Percentiles rank a stretch among this genome's conserved stretches.
Conservation (phyloP, 352 stramenopile genomes). For the Globisporangium cederbergense region DNA sequence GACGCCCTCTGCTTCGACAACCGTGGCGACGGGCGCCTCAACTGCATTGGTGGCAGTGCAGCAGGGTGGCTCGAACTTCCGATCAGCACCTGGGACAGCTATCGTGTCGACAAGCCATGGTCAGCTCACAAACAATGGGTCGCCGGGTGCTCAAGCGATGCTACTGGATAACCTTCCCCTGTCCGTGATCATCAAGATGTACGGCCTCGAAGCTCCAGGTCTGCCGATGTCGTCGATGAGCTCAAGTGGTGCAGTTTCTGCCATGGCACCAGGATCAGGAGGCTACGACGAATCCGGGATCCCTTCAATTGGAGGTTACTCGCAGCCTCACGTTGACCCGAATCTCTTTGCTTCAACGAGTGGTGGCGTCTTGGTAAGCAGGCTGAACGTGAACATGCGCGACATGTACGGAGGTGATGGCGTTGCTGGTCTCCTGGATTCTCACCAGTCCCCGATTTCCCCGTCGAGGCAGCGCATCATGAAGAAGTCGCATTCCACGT, state of each 20-base stretch:
- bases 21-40: constrained; percentile 19
- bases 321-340: constrained; percentile 33
- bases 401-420: constrained; percentile 76
- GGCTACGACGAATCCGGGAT: constrained; percentile 16
- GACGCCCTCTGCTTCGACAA: constrained; percentile 9
- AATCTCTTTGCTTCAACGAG: constrained; percentile 60
- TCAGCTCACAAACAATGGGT: constrained; percentile 10
- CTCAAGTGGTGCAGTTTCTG: background rate
- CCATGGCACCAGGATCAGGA: constrained; percentile 3
- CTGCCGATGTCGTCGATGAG: constrained; percentile 43
- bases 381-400: constrained; percentile 77
- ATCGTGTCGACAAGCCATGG: constrained; percentile 19
- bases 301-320: constrained; percentile 2
- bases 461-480: constrained; percentile 53
- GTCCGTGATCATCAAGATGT: constrained; percentile 79
- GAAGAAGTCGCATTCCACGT: constrained; percentile 62
- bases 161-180: constrained; percentile 75
- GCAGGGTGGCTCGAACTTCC: constrained; percentile 21
- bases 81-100: constrained; percentile 16
- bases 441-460: constrained; percentile 46
- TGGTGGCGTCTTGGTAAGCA: constrained; percentile 66
- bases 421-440: constrained; percentile 52
- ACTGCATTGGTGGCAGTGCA: constrained; percentile 40
- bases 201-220: constrained; percentile 72
- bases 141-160: constrained; percentile 10